Evolutionary conservation across 257 asterid species (phyloP).

Genomic region (Henckelia pumila): DNA sequence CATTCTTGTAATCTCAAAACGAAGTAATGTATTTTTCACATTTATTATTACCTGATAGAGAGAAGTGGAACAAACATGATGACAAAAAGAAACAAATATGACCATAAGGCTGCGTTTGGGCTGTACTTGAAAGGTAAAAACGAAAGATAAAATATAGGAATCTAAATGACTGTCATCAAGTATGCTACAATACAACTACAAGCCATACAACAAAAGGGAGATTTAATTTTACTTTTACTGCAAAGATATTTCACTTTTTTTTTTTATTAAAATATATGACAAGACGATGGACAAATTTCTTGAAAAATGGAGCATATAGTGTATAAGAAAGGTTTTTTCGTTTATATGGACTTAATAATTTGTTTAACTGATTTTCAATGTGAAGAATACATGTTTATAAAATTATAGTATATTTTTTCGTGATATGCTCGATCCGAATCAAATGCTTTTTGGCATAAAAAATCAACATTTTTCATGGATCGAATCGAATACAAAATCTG

Average conservation of each 20-base stretch:
- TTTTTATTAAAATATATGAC: not conserved
- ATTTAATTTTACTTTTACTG: not conserved
- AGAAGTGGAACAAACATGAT: not conserved
- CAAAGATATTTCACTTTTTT: not conserved
- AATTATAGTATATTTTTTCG: too few species aligned
- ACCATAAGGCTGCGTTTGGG: slow-evolving; percentile 2
- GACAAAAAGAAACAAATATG: not conserved
- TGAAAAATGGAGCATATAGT: not conserved
- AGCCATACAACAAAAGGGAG: not conserved
- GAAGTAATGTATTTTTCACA: too few species aligned
- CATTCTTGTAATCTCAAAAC: too few species aligned
- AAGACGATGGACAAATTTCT: not conserved
- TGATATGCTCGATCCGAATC: too few species aligned
- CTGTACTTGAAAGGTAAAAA: not conserved
- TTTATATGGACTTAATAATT: too few species aligned
- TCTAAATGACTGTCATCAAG: not conserved
- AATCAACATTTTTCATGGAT: too few species aligned
- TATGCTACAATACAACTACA: not conserved
- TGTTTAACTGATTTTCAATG: too few species aligned
- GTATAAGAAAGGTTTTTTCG: too few species aligned
- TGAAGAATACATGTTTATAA: too few species aligned
- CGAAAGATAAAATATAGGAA: not conserved
- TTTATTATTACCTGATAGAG: too few species aligned
- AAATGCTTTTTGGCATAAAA: too few species aligned
- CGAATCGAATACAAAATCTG: too few species aligned